Evolutionary conservation across 2,329 filamentous ascomycete species (phyloP), one percentile per base, ranked within the genome.

Genomic region (Fusarium sarcochroum): DNA sequence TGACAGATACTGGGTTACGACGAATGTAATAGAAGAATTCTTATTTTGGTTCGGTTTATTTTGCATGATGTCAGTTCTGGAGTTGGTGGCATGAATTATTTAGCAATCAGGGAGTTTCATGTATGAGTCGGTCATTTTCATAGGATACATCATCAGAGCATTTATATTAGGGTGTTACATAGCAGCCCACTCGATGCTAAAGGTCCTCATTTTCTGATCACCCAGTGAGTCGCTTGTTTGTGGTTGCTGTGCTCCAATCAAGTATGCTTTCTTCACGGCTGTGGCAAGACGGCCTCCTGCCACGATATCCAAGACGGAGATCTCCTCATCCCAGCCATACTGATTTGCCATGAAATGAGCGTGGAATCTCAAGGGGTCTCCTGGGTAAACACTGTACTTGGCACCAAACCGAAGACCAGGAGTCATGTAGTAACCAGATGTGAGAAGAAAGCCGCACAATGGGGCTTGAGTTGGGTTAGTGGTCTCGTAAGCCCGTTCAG

Each of bases 321-420:
- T 91, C 71, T 94, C 89, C 73, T 97, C 89, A 63, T 98, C 90
- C 93, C 94, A 98, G n/a, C 85, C 89, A 72, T 92, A 89, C 32
- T 92, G 89, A n/a, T 91, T 91, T 9, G 91, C 93, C 73, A 97
- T 86, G 78, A 97, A 98, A 78, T 99, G 96, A 45, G 93, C 96
- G 79, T 99, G 96, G 78, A 97, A 99, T 13, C 96, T 90, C 51
- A 99, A 84, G 2, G 96, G 94, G 77, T 99, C 96, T 45, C 96
- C 96, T 0, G 96, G 96, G 74, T 99, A 99, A 7, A 97, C 93
- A 71, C 94, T 93, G 80, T 97, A 98, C 75, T 96, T 90, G 73
- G 94, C 97, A 25, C 96, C 96, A 75, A 99, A 99, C 25, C 96
- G 92, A 52, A 99, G 85, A 10, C 96, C 96, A 2, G 96, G 96